Evolutionary conservation across 2,329 filamentous ascomycete species (phyloP).

Genomic region (Verticillium longisporum): DNA sequence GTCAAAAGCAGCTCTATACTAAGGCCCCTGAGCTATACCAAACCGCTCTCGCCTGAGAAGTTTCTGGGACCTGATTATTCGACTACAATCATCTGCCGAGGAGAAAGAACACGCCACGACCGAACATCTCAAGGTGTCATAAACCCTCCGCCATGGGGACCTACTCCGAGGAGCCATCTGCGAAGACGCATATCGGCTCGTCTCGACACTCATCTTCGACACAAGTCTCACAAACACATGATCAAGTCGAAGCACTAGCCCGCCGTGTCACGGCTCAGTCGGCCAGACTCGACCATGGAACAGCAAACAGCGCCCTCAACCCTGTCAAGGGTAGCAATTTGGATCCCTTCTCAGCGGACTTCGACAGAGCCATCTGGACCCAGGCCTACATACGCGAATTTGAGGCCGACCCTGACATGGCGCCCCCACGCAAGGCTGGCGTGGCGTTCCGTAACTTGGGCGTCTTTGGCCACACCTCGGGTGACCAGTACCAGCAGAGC

Average conservation of each 20-base stretch:
- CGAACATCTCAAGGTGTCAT: background rate
- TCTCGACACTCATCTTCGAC: background rate
- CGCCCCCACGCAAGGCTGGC: slow-evolving; percentile 15
- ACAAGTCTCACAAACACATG: background rate
- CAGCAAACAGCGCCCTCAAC: slow-evolving; percentile 5
- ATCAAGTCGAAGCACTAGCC: slow-evolving; percentile 4
- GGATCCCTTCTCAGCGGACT: slow-evolving; percentile 17
- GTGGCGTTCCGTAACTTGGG: slow-evolving; percentile 18
- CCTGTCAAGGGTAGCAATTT: slow-evolving; percentile 9
- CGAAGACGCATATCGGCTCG: background rate
- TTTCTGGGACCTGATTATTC: too few species aligned
- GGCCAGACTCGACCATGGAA: background rate
- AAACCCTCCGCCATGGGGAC: background rate
- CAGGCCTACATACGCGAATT: slow-evolving; percentile 17
- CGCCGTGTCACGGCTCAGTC: slow-evolving; percentile 6
- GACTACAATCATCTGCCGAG: too few species aligned
- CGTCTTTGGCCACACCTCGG: slow-evolving; percentile 19
- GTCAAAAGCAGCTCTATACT: too few species aligned
- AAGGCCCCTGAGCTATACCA: too few species aligned
- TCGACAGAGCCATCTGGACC: slow-evolving; percentile 18
- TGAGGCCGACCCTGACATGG: slow-evolving; percentile 16
- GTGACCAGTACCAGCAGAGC: slow-evolving; percentile 16
- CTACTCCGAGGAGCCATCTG: background rate
- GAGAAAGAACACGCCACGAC: background rate
- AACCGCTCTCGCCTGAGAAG: too few species aligned